Conservation (phyloP, 1,284 basidiomycete genomes). For the Acaromyces ingoldii region DNA sequence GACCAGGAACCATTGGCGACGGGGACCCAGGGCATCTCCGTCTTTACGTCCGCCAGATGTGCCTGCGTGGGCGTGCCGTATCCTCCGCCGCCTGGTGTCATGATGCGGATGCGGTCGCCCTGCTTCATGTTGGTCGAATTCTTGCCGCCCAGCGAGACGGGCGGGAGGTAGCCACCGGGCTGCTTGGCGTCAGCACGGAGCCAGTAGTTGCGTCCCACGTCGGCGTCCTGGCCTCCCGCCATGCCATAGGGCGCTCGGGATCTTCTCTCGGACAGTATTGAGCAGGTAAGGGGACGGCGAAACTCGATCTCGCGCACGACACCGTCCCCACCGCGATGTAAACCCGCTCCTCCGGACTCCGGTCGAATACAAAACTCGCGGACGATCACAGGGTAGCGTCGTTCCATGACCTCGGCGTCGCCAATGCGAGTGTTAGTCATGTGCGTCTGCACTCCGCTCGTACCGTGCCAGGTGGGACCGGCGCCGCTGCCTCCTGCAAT, state of each 20-base stretch:
- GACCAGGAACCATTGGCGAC: too few relatives aligned
- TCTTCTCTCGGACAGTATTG: slow-evolving; percentile 79
- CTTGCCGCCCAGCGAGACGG: slow-evolving; percentile 88
- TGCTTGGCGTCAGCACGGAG: slow-evolving; percentile 53
- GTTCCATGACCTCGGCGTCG: slow-evolving; percentile 86
- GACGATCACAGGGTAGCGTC: slow-evolving; percentile 80
- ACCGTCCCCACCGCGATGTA: slow-evolving; percentile 79
- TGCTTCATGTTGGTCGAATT: slow-evolving; percentile 80
- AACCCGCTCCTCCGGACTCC: slow-evolving; percentile 72
- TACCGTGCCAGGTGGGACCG: slow-evolving; percentile 80
- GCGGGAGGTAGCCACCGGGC: slow-evolving; percentile 19
- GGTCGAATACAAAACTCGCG: slow-evolving; percentile 73
- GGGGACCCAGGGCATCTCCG: too few relatives aligned
- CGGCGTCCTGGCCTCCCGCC: slow-evolving; percentile 75
- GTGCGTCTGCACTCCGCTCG: slow-evolving; percentile 56
- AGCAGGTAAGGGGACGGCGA: slow-evolving; percentile 68
- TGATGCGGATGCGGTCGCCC: slow-evolving; percentile 72
- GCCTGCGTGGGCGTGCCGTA: slow-evolving; percentile 71
- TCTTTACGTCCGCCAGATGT: too few relatives aligned
- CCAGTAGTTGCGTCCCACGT: slow-evolving; percentile 81
- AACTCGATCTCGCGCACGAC: slow-evolving; percentile 83
- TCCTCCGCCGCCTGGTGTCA: slow-evolving; percentile 88
- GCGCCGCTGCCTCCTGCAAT: slow-evolving; percentile 88
- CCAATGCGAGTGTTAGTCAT: slow-evolving; percentile 78
- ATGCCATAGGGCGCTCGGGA: slow-evolving; percentile 85